phyloP scores from a whole-genome alignment of 352 stramenopile species.

The Phytophthora pini region DNA sequence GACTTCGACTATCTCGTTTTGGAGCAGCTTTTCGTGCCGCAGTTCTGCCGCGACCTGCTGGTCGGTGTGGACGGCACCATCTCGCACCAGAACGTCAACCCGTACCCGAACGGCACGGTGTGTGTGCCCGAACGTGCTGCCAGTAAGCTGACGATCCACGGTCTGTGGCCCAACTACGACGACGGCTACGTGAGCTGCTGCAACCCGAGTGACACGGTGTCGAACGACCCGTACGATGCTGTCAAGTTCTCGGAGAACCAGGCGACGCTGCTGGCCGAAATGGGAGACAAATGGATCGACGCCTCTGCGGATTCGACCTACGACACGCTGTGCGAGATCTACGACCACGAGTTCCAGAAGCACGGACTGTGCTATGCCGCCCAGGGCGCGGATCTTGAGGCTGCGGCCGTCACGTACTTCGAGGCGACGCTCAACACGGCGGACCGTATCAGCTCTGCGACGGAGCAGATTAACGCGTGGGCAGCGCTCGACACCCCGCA shows the following conservation, averaged over 20 bases:
- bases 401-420: conserved; percentile 72
- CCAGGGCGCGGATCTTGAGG: conserved; percentile 53
- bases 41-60: conserved; percentile 83
- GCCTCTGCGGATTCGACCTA: conserved; percentile 57
- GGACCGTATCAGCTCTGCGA: conserved; percentile 40
- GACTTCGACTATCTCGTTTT: conserved; percentile 84
- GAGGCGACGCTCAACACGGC: conserved; percentile 60
- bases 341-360: conserved; percentile 89
- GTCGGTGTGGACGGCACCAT: conserved; percentile 75
- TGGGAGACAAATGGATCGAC: conserved; percentile 74
- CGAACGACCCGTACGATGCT: conserved; percentile 69
- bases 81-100: conserved; percentile 81
- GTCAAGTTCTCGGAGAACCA: conserved; percentile 53
- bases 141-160: conserved; percentile 76
- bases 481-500: conserved; percentile 38
- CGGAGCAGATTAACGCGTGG: conserved; percentile 65
- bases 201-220: conserved; percentile 62
- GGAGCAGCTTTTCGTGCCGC: conserved; percentile 81
- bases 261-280: conserved; percentile 51
- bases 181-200: conserved; percentile 77
- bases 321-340: conserved; percentile 79
- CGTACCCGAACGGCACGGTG: conserved; percentile 60
- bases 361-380: conserved; percentile 81
- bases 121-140: conserved; percentile 52
- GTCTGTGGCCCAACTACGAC: conserved; percentile 81